Conservation (phyloP, 129 eudicot genomes). For the Helianthus tuberosus region DNA sequence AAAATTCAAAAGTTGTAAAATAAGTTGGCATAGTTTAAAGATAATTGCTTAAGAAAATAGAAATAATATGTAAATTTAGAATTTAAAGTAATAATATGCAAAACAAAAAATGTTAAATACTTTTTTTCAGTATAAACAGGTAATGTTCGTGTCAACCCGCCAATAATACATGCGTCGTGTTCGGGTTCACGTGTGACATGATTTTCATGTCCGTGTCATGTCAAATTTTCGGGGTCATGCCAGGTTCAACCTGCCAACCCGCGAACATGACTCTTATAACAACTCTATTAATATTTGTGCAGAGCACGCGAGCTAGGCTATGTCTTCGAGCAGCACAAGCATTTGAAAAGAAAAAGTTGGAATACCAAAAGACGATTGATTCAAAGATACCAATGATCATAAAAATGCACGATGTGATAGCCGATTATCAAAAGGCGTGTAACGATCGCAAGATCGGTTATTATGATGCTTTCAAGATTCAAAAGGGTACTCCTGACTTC, state of each 20-base stretch:
- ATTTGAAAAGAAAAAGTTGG: constrained; percentile 62
- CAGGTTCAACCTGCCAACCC: too few relatives aligned
- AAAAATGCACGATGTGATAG: constrained; percentile 36
- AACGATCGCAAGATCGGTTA: constrained; percentile 56
- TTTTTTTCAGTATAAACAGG: too few relatives aligned
- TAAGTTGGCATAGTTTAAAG: too few relatives aligned
- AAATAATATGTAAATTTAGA: too few relatives aligned
- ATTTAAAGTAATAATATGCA: too few relatives aligned
- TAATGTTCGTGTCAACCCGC: not conserved
- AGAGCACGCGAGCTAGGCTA: constrained; percentile 77
- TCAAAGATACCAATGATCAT: constrained; percentile 42
- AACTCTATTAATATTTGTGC: constrained; percentile 2
- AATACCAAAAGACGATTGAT: constrained; percentile 54
- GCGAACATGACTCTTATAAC: too few relatives aligned
- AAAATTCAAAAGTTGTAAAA: too few relatives aligned
- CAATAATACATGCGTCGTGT: not conserved
- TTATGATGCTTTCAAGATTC: constrained; percentile 84
- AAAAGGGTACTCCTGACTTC: constrained; percentile 63
- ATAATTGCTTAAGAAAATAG: too few relatives aligned
- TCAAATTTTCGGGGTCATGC: too few relatives aligned
- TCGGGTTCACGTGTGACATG: too few relatives aligned
- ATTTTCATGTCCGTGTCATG: too few relatives aligned
- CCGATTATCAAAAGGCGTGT: constrained; percentile 58
- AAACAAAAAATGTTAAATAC: too few relatives aligned
- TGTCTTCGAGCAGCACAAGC: constrained; percentile 91